Evolutionary conservation across 306 rosid genomes (phyloP).

Genomic region (Vachellia pachyceras): DNA sequence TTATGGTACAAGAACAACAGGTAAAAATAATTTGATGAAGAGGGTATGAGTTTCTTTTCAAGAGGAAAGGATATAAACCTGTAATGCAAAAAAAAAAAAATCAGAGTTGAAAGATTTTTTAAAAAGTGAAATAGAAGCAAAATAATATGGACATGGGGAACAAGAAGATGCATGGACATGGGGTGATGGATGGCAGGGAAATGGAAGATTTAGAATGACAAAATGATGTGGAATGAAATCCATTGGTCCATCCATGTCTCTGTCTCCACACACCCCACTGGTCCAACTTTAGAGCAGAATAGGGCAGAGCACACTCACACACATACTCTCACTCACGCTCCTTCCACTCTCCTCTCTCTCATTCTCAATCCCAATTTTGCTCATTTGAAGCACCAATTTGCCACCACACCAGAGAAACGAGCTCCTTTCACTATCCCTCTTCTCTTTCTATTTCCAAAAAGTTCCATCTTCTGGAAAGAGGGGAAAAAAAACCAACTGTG

Average conservation of each 20-base stretch:
- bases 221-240: slow-evolving; percentile 24
- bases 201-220: background rate
- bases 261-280: background rate
- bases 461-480: slow-evolving; percentile 49
- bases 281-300: slow-evolving; percentile 15
- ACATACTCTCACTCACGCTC: background rate
- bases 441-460: slow-evolving; percentile 36
- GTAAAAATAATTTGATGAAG: no score
- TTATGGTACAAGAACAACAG: no score
- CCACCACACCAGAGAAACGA: slow-evolving; percentile 32
- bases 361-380: background rate
- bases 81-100: background rate
- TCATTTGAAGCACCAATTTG: slow-evolving; percentile 19
- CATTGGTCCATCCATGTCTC: slow-evolving; percentile 17
- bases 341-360: background rate
- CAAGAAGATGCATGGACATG: background rate
- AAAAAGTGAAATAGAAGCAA: background rate
- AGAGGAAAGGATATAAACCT: background rate
- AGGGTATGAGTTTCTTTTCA: background rate
- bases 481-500: background rate
- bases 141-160: background rate
- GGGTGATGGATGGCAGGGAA: background rate
- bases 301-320: background rate
- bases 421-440: slow-evolving; percentile 30
- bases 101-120: background rate